Percentiles rank a stretch among this genome's conserved stretches.
These are phyloP conservation scores for Claviceps cyperi DNA, from an alignment of 2,329 filamentous ascomycete species.

Conservation along the genomic window DNA sequence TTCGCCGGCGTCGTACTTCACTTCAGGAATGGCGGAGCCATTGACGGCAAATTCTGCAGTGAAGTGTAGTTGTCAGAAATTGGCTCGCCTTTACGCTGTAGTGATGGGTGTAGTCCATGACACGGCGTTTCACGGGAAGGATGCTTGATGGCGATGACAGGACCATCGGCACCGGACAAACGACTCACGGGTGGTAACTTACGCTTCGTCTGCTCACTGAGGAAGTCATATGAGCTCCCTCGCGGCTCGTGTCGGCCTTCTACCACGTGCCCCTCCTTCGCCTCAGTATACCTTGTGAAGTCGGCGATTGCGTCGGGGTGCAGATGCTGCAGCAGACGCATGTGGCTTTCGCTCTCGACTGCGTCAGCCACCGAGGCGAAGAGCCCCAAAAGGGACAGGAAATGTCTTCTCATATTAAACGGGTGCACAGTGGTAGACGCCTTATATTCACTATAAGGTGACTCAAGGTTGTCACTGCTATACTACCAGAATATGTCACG, in stretches of 20 bases:
- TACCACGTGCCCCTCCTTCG: background rate
- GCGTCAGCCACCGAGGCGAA: background rate
- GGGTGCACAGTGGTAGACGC: no score
- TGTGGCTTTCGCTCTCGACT: background rate
- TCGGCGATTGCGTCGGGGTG: background rate
- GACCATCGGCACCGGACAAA: no score
- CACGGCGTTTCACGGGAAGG: no score
- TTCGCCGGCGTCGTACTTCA: slow-evolving; percentile 47
- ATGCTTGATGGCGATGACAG: no score
- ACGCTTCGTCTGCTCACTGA: slow-evolving; percentile 10
- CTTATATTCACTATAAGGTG: no score
- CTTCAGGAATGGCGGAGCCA: slow-evolving; percentile 45
- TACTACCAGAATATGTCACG: no score
- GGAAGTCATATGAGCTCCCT: slow-evolving; percentile 2
- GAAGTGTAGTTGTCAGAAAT: background rate
- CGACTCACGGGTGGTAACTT: background rate
- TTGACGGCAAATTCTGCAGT: slow-evolving; percentile 44
- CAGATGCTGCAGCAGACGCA: background rate
- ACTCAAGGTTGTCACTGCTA: no score
- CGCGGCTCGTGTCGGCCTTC: background rate
- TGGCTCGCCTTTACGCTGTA: background rate
- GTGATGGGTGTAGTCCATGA: background rate
- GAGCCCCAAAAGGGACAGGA: slow-evolving; percentile 2
- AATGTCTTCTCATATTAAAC: slow-evolving; percentile 1
- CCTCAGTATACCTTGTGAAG: background rate